Evolutionary conservation across 106 monocot species (phyloP).

Genomic region (Phalaenopsis aphrodite): DNA sequence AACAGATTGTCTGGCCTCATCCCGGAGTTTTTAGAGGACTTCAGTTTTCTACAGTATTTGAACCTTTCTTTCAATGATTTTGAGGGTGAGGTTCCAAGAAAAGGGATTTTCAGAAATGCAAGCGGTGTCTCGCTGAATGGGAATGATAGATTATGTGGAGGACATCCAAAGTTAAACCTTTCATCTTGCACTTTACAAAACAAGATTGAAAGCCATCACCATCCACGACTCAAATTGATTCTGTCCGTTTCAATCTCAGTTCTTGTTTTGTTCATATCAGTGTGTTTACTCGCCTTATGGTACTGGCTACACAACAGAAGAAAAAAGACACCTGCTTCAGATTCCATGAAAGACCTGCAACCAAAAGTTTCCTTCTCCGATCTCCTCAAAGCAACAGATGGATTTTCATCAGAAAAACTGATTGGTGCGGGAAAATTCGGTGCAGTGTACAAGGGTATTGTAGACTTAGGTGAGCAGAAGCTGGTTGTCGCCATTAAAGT

Average conservation of each 20-base stretch:
- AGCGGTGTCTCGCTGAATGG: conserved; percentile 11
- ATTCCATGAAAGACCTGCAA: neutral
- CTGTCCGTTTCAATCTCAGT: neutral
- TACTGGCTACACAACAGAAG: neutral
- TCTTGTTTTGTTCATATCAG: neutral
- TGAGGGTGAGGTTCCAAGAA: conserved; percentile 15
- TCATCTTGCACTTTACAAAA: conserved; percentile 10
- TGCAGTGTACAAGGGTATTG: conserved; percentile 24
- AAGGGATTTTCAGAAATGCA: conserved; percentile 7
- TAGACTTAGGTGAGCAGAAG: neutral
- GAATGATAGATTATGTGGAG: conserved; percentile 16
- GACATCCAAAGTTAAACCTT: conserved; percentile 10
- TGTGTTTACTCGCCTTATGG: neutral
- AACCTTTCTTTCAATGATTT: conserved; percentile 29
- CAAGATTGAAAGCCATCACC: neutral
- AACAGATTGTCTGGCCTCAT: conserved; percentile 15
- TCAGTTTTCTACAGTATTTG: conserved; percentile 1
- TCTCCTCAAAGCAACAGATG: conserved; percentile 19
- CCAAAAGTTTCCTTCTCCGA: neutral
- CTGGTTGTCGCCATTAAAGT: conserved; percentile 33
- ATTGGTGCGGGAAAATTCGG: conserved; percentile 18
- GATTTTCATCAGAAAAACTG: conserved; percentile 25
- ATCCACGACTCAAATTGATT: neutral
- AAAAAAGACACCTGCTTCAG: neutral
- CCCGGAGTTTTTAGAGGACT: conserved; percentile 1